Percentiles rank a stretch among this genome's conserved stretches.
These are phyloP conservation scores for Cladobotryum protrusum DNA, from an alignment of 2,329 filamentous ascomycete genomes.

Conservation along the genomic window DNA sequence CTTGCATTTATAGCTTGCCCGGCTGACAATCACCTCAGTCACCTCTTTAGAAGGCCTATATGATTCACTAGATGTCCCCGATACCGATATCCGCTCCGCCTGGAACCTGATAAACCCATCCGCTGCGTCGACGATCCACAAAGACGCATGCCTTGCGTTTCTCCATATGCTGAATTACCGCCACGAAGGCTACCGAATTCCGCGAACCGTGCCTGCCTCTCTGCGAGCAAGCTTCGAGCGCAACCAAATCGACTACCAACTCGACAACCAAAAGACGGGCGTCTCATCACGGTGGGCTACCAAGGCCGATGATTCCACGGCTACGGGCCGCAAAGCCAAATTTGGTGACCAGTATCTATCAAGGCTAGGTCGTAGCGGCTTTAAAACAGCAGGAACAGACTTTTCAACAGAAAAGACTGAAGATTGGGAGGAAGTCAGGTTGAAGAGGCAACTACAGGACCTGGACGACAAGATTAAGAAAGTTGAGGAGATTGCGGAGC, in stretches of 20 bases:
- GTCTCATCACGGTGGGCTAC: conserved; percentile 71
- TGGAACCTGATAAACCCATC: conserved; percentile 98
- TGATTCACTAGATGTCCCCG: conserved; percentile 66
- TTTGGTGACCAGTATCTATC: conserved; percentile 97
- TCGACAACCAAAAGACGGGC: conserved; percentile 65
- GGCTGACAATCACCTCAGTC: conserved; percentile 45
- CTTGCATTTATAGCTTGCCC: not conserved
- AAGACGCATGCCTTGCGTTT: conserved; percentile 91
- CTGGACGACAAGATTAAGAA: conserved; percentile 81
- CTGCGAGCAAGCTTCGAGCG: conserved; percentile 87
- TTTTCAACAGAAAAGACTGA: conserved; percentile 80
- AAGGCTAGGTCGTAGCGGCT: conserved; percentile 75
- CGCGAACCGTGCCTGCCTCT: conserved; percentile 84
- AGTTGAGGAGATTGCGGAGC: conserved; percentile 68
- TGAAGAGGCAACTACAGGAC: conserved; percentile 88
- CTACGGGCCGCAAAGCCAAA: conserved; percentile 87
- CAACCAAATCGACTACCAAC: conserved; percentile 92
- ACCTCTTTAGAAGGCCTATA: conserved; percentile 76
- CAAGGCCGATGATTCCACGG: conserved; percentile 70
- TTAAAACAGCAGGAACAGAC: conserved; percentile 81
- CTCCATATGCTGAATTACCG: conserved; percentile 94
- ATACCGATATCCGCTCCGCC: conserved; percentile 78
- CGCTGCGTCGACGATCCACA: conserved; percentile 74
- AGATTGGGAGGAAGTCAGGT: conserved; percentile 94
- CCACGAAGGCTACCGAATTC: conserved; percentile 91